Evolutionary conservation across 805 yeast species (phyloP), one percentile per base, ranked within the genome.

Genomic region (Yarrowia sp.): DNA sequence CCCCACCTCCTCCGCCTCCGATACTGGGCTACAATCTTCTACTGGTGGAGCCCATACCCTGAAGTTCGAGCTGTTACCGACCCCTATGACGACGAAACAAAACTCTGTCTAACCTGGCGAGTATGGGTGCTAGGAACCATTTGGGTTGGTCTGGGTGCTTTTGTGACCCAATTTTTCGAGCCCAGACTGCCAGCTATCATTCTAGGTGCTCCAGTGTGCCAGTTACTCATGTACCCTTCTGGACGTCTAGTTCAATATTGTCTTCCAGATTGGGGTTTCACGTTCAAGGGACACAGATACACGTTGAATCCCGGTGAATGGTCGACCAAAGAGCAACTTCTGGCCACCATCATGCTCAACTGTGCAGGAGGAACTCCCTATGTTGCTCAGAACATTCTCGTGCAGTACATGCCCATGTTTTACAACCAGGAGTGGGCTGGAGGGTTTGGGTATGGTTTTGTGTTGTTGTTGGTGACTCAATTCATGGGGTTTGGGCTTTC

Each of bases 391-490:
- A 49, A 32, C 19, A 49, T 49, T 15, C 14, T 49, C 55, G 11
- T 49, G 12, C 55, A 49, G 16, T 14, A 32, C n/a, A 32, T 49
- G 55, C 40, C 38, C 40, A 35, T 49, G 40, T 49, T 26, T 19
- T 49, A 49, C 55, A 32, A 49, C 22, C 55, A 49, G 16, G 8
- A 15, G 38, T 49, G 55, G 55, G 55, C 55, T n/a, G 55, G 55
- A 4, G 16, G 40, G 19, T 49, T 49, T 32, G 55, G 55, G 32
- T 49, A 49, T 40, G 55, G 55, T 1, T 49, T 49, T 35, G 8
- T 49, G 38, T 3, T 49, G 40, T 8, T 49, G 11, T 14, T 49
- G 55, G 40, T 35, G 40, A 49, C 55, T 5, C 55, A 49, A 8
- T 49, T 49, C 9, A 49, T 49, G 55, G 55, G 55, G 8, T 49